Base-by-base conservation (phyloP, 148 eudicot species). In the Chenopodium formosanum region DNA sequence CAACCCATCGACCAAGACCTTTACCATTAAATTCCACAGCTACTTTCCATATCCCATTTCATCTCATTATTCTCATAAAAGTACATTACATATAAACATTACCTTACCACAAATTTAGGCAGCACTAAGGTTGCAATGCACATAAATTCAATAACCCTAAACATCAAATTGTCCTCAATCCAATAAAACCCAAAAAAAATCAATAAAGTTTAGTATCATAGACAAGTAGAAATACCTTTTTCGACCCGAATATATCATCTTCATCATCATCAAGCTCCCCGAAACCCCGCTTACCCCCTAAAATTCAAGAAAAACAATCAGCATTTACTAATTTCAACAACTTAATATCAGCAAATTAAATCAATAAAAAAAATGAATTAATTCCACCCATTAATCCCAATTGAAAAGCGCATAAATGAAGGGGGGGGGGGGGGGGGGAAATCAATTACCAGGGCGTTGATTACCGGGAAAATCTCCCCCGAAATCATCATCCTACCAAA, bases 251-350 rank as follows among this genome's bases (percentile, higher is more conserved):
- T 16, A 94, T 84, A 77, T 97, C 98, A 68, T 97, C 99, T 64
- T 97, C 99, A n/a, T 96, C 97, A 53, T 97, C 99, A 47, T 91
- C 98, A 37, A 97, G 85, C 75, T 97, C 99, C 66, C 91, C 98
- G 80, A 94, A 97, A 78, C 91, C 73, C 82, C 99, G 89, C 86
- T 97, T 94, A 75, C 65, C 90, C 31, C 93, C 99, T 96, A 69
- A 74, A 86, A 74, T 62, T 74, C 64, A 76, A 82, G 10, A 46
- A 9, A 32, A 29, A 66, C 65, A 40, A 46, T 27, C 14, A 80
- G 63, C 50, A 83, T 13, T 34, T 34, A n/a, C 52, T 40, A 5
- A 40, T 80, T 13, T 17, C 31, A 27, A 67, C 31, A 34, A 75
- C 52, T 17, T 40, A 31, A 77, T 32, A 25, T 1, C 5, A 64